A percentile compares a stretch with the other conserved stretches of the same genome.
These are phyloP conservation scores for Nannochloropsis salina DNA, from an alignment of 108 stramenopile genomes.

Conservation along the genomic window DNA sequence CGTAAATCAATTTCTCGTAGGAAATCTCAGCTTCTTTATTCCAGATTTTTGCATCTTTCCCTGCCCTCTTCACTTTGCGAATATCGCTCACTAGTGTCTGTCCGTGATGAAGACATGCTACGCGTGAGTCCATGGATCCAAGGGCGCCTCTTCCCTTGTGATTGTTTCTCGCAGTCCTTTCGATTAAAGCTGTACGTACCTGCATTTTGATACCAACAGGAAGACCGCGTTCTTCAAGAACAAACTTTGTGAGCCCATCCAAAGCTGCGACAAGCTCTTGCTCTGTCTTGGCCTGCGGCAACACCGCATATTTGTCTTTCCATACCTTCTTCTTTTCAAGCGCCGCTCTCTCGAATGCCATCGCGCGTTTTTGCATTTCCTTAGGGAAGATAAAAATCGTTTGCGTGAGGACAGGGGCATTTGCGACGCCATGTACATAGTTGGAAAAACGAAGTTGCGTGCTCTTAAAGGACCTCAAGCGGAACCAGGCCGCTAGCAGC, in stretches of 20 bases:
- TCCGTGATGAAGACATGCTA: not conserved
- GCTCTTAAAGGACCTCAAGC: too few relatives aligned
- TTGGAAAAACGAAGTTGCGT: too few relatives aligned
- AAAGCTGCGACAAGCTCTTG: not conserved
- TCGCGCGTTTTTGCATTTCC: conserved; percentile 3
- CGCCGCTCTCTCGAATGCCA: not conserved
- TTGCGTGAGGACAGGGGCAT: too few relatives aligned
- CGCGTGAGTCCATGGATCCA: too few relatives aligned
- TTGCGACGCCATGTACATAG: too few relatives aligned
- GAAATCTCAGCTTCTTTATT: conserved; percentile 13
- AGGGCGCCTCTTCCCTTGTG: too few relatives aligned
- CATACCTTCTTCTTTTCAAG: conserved; percentile 9
- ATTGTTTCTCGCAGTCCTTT: not conserved
- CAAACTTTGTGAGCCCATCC: not conserved
- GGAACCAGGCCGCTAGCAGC: too few relatives aligned
- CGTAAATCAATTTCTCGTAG: not conserved
- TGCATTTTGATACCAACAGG: conserved; percentile 16
- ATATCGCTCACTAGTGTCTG: conserved; percentile 12
- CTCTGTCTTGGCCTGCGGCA: not conserved
- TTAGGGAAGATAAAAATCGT: not conserved
- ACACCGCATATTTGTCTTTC: conserved; percentile 5
- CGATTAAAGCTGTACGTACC: not conserved
- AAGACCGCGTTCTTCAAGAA: not conserved
- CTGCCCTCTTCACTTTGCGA: conserved; percentile 15
- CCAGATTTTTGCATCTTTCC: conserved; percentile 4